Evolutionary conservation across 768 basidiomycete genomes (phyloP), one percentile per base, ranked within the genome.

Genomic region (Rhizopogon salebrosus): DNA sequence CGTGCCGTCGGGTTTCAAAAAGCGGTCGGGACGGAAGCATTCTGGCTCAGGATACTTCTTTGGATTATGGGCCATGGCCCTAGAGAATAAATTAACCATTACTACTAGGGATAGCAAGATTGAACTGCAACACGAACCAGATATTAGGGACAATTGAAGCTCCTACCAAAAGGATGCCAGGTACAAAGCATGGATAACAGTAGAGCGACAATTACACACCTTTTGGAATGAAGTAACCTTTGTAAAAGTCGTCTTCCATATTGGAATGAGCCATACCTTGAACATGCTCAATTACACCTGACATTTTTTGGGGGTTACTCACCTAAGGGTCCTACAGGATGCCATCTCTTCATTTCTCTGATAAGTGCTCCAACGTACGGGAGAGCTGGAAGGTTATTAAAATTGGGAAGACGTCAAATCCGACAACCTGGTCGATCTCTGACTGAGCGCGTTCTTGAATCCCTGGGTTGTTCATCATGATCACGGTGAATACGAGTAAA

Each of bases 171-270:
- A 31, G 39, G n/a, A 54, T 3, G 5, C 13, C 13, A 31, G 5
- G 22, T 3, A n/a, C n/a, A 5, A 22, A 20, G 43, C 23, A 41
- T 27, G 11, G 35, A 2, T 16, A n/a, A 26, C 39, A 16, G 22
- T 18, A 2, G 20, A 16, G 40, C 37, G 34, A 24, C 3, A 16
- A 14, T 9, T 23, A 23, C 0, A 76, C 65, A 41, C 69, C 69
- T 18, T 62, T 63, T 5, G 69, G 69, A 26, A 69, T 63, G 45
- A 62, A 54, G 42, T 62, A 60, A 13, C 64, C 62, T 5, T 62
- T 57, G 51, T 63, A 62, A 11, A 59, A 37, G 45, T 70, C 65
- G 22, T 62, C 56, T 14, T 18, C 42, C 4, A 40, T 24, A 5
- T 62, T 51, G 2, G 58, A 53, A 24, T 68, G 64, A 9, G 64